Base-by-base conservation (phyloP, 768 basidiomycete species). In the Naganishia onofrii region DNA sequence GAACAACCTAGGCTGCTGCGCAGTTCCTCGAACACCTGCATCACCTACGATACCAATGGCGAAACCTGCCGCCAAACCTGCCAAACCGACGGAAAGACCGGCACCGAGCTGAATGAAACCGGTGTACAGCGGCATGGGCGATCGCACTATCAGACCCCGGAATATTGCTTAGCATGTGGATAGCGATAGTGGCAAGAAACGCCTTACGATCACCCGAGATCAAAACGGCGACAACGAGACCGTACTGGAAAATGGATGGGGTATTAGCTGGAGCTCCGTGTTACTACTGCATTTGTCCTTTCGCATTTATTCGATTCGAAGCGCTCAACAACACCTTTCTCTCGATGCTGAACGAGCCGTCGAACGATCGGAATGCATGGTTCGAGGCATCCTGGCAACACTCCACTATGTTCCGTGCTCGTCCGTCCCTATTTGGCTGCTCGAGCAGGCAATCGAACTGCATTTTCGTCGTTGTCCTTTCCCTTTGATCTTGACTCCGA, bases 161-260 rank as follows among this genome's bases (percentile, higher is more conserved):
- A 34, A 23, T 15, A 28, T 12, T 8, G 58, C 5, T 60, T 7
- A 57, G 55, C 21, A 19, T 42, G 13, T 58, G 56, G 52, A 5
- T 29, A 23, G 23, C 21, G 29, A 3, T 2, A 42, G 15, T n/a
- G 31, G 68, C 29, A 34, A 53, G 23, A 56, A 31, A 38, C 36
- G 36, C 88, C 93, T 79, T 81, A 96, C 93, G 85, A 79, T 88
- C 87, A 77, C 87, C 84, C 68, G 91, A 89, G 80, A 99, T 96
- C 78, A 99, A 87, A 68, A 98, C 95, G n/a, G 93, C 94, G 57
- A 99, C 95, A 82, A 99, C 96, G 72, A 99, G 88, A 77, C 96
- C 96, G 83, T 99, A 97, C 93, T 76, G 70, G 71, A 68, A 36
- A 51, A n/a, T 17, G 29, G 10, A 13, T 31, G 23, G 32, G 31